Conservation (phyloP, 176 grass and related monocot genomes). For the Rhynchospora breviuscula region DNA sequence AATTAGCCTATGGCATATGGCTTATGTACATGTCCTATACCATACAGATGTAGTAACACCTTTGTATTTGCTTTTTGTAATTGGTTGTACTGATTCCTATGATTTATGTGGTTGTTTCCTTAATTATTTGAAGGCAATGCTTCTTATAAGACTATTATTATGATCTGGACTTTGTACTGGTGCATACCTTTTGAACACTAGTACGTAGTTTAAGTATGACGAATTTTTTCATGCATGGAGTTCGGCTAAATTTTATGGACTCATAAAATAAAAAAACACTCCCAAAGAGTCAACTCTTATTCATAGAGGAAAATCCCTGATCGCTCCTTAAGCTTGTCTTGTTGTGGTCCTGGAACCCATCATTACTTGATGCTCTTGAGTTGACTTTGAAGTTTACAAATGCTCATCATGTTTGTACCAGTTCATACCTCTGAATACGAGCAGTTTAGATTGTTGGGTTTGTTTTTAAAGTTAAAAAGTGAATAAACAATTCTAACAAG, state of each 20-base stretch:
- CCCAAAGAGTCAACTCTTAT: not conserved
- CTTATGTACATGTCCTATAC: not conserved
- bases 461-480: too few species aligned
- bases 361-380: too few species aligned
- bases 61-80: not conserved
- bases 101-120: not conserved
- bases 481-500: too few species aligned
- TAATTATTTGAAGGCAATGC: not conserved
- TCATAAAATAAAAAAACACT: not conserved
- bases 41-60: not conserved
- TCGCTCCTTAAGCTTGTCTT: too few species aligned
- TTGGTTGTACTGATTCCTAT: not conserved
- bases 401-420: too few species aligned
- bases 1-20: not conserved
- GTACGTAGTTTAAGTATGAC: not conserved
- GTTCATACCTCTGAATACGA: too few species aligned
- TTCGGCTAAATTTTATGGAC: not conserved
- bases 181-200: not conserved
- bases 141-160: not conserved
- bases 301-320: too few species aligned
- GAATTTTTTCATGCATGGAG: not conserved
- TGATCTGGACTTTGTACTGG: not conserved
- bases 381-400: too few species aligned
- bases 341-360: too few species aligned
- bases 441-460: too few species aligned